phyloP scores from a whole-genome alignment of 306 rosid species.

The Lathyrus tuberosus region DNA sequence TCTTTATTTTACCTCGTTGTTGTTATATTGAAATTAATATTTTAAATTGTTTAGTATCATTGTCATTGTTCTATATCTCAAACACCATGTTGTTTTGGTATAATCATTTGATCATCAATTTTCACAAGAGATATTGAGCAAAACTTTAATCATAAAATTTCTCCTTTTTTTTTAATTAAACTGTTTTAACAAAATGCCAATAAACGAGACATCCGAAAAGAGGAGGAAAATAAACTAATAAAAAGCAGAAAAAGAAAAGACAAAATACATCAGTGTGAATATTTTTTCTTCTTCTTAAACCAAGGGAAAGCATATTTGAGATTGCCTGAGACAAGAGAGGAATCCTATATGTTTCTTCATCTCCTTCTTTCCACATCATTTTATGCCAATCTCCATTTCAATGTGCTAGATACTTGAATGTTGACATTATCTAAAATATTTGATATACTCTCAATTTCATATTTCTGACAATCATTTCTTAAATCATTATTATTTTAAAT shows the following conservation, averaged over 20 bases:
- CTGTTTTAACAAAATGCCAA: constrained; percentile 9
- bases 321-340: constrained; percentile 27
- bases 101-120: too few relatives aligned
- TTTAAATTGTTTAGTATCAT: too few relatives aligned
- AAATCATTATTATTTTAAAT: too few relatives aligned
- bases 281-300: constrained; percentile 7
- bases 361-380: constrained; percentile 11
- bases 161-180: background rate
- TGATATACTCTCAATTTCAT: too few relatives aligned
- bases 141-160: too few relatives aligned
- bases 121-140: too few relatives aligned
- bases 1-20: too few relatives aligned
- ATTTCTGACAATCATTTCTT: too few relatives aligned
- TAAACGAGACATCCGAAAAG: background rate
- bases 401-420: constrained; percentile 8
- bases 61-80: too few relatives aligned
- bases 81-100: too few relatives aligned
- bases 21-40: too few relatives aligned
- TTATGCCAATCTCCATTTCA: constrained; percentile 15
- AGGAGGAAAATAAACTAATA: background rate
- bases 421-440: constrained; percentile 8
- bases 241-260: constrained; percentile 9
- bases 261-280: constrained; percentile 22
- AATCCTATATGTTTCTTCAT: constrained; percentile 33
- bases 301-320: constrained; percentile 45